phyloP scores from a whole-genome alignment of 2,329 filamentous ascomycete species.

The Aureobasidium melanogenum region DNA sequence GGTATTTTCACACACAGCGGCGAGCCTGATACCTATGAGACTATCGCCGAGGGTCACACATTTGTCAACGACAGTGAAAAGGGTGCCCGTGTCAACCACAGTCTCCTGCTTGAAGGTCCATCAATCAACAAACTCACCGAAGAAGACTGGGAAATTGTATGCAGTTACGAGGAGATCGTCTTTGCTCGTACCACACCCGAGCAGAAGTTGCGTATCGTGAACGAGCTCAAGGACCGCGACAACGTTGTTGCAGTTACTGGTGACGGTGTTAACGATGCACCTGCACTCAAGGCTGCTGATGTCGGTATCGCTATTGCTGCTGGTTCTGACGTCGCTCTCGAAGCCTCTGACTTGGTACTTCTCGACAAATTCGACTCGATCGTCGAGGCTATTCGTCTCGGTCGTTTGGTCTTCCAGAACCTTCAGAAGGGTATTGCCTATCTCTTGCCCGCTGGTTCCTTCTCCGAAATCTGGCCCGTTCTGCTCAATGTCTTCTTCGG shows the following conservation, averaged over 20 bases:
- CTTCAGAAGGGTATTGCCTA: conserved; percentile 28
- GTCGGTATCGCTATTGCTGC: conserved; percentile 34
- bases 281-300: conserved; percentile 36
- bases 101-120: conserved; percentile 17
- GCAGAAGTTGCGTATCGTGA: conserved; percentile 35
- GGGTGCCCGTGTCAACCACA: conserved; percentile 1
- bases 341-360: conserved; percentile 68
- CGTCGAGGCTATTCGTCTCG: conserved; percentile 69
- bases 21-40: conserved; percentile 26
- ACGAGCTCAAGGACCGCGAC: conserved; percentile 30
- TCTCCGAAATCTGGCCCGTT: conserved; percentile 51
- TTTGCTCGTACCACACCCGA: conserved; percentile 36
- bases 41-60: conserved; percentile 5
- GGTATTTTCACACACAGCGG: conserved; percentile 25
- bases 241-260: conserved; percentile 34
- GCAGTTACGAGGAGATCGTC: conserved; percentile 43
- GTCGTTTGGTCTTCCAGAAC: conserved; percentile 37
- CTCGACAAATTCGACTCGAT: conserved; percentile 80
- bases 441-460: conserved; percentile 44
- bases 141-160: conserved; percentile 38
- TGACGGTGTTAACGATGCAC: conserved; percentile 39
- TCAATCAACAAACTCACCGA: conserved; percentile 19
- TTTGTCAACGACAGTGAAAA: conserved; percentile 7
- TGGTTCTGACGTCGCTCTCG: conserved; percentile 25
- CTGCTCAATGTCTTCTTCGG: conserved; percentile 49